Base-by-base conservation (phyloP, 164 flowering plant species). In the Chimonanthus salicifolius region DNA sequence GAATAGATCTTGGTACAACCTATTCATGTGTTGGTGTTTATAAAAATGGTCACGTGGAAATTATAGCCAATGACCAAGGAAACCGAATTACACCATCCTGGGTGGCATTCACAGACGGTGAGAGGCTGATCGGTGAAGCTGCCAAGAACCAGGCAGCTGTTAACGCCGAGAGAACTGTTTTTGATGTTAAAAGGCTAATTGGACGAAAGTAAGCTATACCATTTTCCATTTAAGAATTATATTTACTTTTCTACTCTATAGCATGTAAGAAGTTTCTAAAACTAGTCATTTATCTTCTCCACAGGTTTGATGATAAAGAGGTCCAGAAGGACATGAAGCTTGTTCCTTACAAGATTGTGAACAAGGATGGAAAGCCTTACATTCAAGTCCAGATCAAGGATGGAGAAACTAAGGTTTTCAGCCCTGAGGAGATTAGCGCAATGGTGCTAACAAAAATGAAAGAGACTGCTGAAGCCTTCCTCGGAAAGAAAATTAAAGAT, bases 381-480 rank as follows among this genome's bases (percentile, higher is more conserved):
- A 89, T 92, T 6, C 90, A 91, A 67, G 93, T 92, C 5, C 80
- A 87, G 82, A 83, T 86, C 1, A 86, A 87, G 84, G 94, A 89
- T 79, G 92, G 96, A 3, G 94, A 91, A 75, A 88, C 87, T 43
- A 92, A 91, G 84, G 90, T 89, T 47, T 87, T 92, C 79, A 89
- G 94, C 80, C 98, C 98, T 48, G 97, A 93, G 83, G 98, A 92
- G 75, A 82, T 92, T 75, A 92, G 97, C 72, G 96, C 97, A 46
- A 92, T 92, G 97, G 72, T 92, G 75, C 81, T 91, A 60, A 86
- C 79, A 16, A 92, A 90, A 81, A 92, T 92, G 97, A 92, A 90
- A 88, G 96, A 92, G 78, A 92, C 97, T 66, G 97, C 97, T 45
- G 97, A 92, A 76, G 90, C 94, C 69, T 92, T 86, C 88, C 92